Evolutionary conservation across 1,284 basidiomycete species (phyloP).

Genomic region (Earliella scabrosa): DNA sequence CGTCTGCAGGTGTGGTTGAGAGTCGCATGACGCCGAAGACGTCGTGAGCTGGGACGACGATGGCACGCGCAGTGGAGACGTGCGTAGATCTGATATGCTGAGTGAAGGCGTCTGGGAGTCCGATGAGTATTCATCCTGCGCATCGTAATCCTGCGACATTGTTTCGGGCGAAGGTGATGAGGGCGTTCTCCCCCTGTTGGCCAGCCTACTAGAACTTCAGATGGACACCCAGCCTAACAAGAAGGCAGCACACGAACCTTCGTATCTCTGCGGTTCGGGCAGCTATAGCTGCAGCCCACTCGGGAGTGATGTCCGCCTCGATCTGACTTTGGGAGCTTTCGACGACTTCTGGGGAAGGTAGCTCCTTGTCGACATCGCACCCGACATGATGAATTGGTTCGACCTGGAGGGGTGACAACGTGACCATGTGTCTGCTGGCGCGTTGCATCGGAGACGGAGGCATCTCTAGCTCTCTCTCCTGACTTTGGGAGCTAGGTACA

Average conservation of each 20-base stretch:
- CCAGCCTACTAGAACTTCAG: neutral
- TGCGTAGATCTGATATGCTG: neutral
- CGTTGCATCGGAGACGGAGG: neutral
- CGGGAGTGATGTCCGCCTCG: conserved; percentile 16
- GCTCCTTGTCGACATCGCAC: neutral
- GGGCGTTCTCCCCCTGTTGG: neutral
- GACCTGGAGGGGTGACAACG: no score
- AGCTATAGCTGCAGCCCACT: conserved; percentile 6
- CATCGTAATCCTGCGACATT: conserved; percentile 18
- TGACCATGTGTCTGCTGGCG: neutral
- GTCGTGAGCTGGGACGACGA: conserved; percentile 5
- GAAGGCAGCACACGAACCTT: neutral
- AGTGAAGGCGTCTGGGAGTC: conserved; percentile 12
- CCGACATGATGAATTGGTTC: no score
- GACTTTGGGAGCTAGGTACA: conserved; percentile 30
- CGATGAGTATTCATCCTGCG: conserved; percentile 15
- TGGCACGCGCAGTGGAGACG: conserved; percentile 5
- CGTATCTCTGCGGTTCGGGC: neutral
- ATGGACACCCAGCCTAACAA: no score
- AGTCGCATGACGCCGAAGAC: conserved; percentile 1
- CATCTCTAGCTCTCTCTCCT: conserved; percentile 26
- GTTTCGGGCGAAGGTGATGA: conserved; percentile 7
- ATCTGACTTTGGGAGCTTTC: conserved; percentile 27
- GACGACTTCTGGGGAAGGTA: conserved; percentile 4
- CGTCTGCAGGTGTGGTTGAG: neutral